Evolutionary conservation across 2,329 filamentous ascomycete species (phyloP).

Genomic region (Calonectria naviculata): DNA sequence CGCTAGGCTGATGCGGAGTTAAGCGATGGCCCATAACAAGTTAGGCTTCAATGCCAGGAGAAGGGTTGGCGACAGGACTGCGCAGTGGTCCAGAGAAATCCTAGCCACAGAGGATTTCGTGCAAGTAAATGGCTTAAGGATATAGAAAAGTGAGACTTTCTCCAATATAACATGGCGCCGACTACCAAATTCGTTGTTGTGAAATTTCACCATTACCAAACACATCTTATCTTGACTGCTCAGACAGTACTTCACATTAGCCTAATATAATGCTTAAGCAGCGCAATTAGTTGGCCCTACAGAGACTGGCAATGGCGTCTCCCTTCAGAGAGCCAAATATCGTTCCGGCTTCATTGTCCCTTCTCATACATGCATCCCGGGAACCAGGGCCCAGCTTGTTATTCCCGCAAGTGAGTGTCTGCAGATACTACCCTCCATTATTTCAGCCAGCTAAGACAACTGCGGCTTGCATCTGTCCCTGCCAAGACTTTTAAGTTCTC

Average conservation of each 20-base stretch:
- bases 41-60: slow-evolving; percentile 9
- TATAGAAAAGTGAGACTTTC: background rate
- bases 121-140: background rate
- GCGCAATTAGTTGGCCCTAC: background rate
- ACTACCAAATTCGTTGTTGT: background rate
- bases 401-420: background rate
- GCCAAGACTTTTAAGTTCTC: background rate
- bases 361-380: background rate
- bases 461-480: background rate
- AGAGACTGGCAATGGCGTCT: background rate
- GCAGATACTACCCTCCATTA: background rate
- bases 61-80: background rate
- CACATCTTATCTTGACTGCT: background rate
- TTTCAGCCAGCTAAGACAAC: background rate
- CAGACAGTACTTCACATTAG: background rate
- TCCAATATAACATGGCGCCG: background rate
- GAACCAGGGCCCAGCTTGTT: background rate
- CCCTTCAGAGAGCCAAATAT: background rate
- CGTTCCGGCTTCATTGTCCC: background rate
- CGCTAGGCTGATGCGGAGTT: background rate
- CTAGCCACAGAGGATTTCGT: background rate
- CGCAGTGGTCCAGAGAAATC: background rate
- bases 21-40: slow-evolving; percentile 2
- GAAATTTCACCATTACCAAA: background rate
- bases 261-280: background rate